Conservation (phyloP, 768 basidiomycete genomes). For the Melanogaster broomeanus region DNA sequence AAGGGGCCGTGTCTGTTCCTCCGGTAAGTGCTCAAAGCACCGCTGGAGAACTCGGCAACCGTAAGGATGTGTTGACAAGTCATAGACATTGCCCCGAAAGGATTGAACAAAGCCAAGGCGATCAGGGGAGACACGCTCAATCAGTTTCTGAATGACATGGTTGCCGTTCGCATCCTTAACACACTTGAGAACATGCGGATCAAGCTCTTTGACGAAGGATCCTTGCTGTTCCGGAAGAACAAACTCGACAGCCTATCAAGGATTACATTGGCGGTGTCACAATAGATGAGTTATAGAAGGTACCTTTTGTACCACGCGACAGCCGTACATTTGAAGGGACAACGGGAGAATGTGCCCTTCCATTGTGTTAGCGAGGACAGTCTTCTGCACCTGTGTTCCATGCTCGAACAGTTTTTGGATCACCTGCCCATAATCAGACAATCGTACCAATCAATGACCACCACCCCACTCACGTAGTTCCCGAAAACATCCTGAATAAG, state of each 20-base stretch:
- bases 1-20: conserved; percentile 64
- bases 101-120: conserved; percentile 71
- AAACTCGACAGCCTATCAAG: conserved; percentile 75
- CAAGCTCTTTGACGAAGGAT: conserved; percentile 74
- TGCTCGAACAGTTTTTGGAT: conserved; percentile 93
- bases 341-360: conserved; percentile 75
- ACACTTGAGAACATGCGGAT: conserved; percentile 77
- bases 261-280: conserved; percentile 2
- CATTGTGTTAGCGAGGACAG: conserved; percentile 67
- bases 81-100: conserved; percentile 78
- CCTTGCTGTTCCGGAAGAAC: conserved; percentile 78
- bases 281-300: background rate
- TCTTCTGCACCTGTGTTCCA: conserved; percentile 76
- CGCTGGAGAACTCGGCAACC: conserved; percentile 95
- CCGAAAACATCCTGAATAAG: conserved; percentile 94
- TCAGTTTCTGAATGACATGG: conserved; percentile 91
- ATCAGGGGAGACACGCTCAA: conserved; percentile 78
- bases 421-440: conserved; percentile 51
- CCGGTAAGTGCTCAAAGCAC: conserved; percentile 83
- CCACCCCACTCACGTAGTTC: conserved; percentile 72
- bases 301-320: conserved; percentile 94
- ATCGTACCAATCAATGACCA: background rate
- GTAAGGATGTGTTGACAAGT: conserved; percentile 85
- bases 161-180: conserved; percentile 94
- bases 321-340: conserved; percentile 93